Conservation (phyloP, 2,329 filamentous ascomycete genomes). For the Pezicula radicicola region DNA sequence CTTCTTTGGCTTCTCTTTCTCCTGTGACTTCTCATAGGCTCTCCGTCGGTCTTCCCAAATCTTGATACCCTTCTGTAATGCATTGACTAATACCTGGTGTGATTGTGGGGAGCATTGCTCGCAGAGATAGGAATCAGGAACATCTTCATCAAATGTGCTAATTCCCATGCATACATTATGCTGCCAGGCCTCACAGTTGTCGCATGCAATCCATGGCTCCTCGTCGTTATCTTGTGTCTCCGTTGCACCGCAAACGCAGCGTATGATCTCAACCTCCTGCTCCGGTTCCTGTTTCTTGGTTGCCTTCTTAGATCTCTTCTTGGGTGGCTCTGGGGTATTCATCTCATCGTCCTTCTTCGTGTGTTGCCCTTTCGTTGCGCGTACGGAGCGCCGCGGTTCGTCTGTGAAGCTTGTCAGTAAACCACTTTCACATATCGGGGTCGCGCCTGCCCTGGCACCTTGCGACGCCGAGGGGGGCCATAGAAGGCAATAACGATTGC, state of each 20-base stretch:
- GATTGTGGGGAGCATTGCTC: constrained; percentile 83
- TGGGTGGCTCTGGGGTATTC: constrained; percentile 42
- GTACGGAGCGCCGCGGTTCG: constrained; percentile 89
- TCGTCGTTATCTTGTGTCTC: constrained; percentile 82
- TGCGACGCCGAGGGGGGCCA: background rate
- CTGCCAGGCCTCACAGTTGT: constrained; percentile 91
- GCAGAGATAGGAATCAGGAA: constrained; percentile 86
- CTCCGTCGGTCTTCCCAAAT: constrained; percentile 76
- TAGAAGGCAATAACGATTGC: constrained; percentile 30
- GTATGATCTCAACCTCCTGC: constrained; percentile 63
- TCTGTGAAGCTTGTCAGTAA: constrained; percentile 40
- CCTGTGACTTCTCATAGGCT: constrained; percentile 53
- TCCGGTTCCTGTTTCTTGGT: constrained; percentile 34
- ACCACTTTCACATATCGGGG: background rate
- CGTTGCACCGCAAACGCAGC: constrained; percentile 88
- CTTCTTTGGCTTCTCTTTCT: constrained; percentile 44
- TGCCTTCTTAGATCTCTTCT: constrained; percentile 53
- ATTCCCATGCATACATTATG: constrained; percentile 96
- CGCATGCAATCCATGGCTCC: constrained; percentile 94
- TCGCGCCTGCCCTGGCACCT: background rate
- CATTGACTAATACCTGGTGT: constrained; percentile 77
- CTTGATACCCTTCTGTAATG: constrained; percentile 75
- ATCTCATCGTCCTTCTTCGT: constrained; percentile 75
- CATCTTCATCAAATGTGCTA: constrained; percentile 68
- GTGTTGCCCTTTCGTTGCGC: constrained; percentile 95